Percentiles rank a stretch among this genome's conserved stretches.
Conservation (phyloP, 129 eudicot genomes). For the Centrapalus pauciflorus region DNA sequence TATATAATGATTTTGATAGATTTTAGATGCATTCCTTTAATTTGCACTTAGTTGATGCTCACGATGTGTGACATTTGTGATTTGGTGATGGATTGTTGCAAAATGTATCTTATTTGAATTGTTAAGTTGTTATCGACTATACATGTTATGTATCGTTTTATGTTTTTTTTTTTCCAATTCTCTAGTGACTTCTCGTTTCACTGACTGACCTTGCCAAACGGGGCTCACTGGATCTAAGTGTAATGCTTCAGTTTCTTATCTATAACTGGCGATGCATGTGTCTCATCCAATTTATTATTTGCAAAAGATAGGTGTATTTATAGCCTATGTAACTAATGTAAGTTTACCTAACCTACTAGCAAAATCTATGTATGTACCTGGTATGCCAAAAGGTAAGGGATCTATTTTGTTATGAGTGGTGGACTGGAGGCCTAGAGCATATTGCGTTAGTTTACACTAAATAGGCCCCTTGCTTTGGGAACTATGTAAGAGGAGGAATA, state of each 20-base stretch:
- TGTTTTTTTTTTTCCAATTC: background rate
- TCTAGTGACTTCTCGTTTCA: background rate
- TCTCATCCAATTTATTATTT: background rate
- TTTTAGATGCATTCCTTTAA: background rate
- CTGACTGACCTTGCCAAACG: background rate
- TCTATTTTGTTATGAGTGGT: background rate
- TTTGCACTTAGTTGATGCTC: background rate
- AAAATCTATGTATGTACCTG: constrained; percentile 1
- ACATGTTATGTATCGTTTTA: background rate
- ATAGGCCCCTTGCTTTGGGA: background rate
- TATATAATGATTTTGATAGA: background rate
- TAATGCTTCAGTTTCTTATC: background rate
- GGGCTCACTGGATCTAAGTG: background rate
- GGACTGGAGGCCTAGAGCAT: background rate
- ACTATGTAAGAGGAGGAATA: background rate
- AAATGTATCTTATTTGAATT: background rate
- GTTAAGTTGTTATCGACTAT: background rate
- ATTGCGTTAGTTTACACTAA: background rate
- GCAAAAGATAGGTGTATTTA: background rate
- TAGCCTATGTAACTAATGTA: background rate
- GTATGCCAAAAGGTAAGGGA: too few species aligned
- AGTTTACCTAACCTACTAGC: background rate
- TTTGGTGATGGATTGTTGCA: too few species aligned
- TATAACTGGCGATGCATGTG: background rate
- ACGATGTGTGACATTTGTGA: too few species aligned